phyloP scores from a whole-genome alignment of 805 yeast species.

The Pichia insulana region DNA sequence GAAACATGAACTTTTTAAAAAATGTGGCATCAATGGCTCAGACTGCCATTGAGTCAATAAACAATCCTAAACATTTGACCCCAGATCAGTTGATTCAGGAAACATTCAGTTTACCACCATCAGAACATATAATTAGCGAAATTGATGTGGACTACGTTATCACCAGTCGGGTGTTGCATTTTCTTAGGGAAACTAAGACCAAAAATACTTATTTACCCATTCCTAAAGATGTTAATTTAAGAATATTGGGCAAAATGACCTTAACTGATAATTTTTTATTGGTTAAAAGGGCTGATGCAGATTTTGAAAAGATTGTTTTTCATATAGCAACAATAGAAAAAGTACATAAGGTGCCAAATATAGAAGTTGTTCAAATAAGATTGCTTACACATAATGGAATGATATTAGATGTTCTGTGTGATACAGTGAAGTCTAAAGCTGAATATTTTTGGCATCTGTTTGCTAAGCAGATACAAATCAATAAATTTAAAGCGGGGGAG shows the following conservation, averaged over 20 bases:
- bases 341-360: constrained; percentile 76
- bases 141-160: constrained; percentile 4
- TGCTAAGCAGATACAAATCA: constrained; percentile 39
- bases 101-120: constrained; percentile 63
- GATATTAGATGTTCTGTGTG: constrained; percentile 57
- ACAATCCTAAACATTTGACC: constrained; percentile 36
- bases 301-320: constrained; percentile 51
- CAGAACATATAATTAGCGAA: constrained; percentile 44
- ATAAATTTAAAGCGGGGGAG: constrained; percentile 53
- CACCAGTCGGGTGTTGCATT: constrained; percentile 8
- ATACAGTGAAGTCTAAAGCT: constrained; percentile 70
- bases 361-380: constrained; percentile 72
- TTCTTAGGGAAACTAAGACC: constrained; percentile 4
- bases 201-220: constrained; percentile 18
- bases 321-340: constrained; percentile 74
- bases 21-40: constrained; percentile 41
- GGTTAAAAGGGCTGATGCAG: constrained; percentile 65
- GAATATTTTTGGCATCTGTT: constrained; percentile 65
- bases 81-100: constrained; percentile 64
- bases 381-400: constrained; percentile 60
- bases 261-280: constrained; percentile 69
- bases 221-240: constrained; percentile 2
- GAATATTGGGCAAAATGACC: constrained; percentile 45
- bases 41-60: constrained; percentile 33
- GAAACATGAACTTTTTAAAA: constrained; percentile 42